Conservation (phyloP, 177 flowering plant genomes). For the Vitis hybrid region DNA sequence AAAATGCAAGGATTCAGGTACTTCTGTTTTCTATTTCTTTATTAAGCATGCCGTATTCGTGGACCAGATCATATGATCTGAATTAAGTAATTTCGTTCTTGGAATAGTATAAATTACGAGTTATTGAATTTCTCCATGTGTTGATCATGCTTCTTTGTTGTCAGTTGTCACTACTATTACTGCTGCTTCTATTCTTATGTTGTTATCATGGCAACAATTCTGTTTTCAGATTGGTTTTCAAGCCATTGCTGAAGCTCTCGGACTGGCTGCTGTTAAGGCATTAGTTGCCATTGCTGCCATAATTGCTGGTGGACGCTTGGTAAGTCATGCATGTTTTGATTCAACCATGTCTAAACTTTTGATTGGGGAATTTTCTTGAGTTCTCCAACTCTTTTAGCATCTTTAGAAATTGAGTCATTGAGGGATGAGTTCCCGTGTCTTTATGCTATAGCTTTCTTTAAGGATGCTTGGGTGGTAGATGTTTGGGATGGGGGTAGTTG, state of each 20-base stretch:
- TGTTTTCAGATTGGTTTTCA: constrained; percentile 84
- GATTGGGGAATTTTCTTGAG: background rate
- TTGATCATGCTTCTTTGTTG: background rate
- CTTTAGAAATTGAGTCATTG: no score
- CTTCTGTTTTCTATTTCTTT: background rate
- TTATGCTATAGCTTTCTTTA: no score
- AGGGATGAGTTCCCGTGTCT: no score
- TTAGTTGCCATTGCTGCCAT: constrained; percentile 92
- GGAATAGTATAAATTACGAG: background rate
- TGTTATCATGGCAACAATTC: background rate
- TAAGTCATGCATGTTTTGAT: constrained; percentile 26
- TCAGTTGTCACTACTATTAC: background rate
- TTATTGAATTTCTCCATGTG: background rate
- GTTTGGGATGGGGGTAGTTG: no score
- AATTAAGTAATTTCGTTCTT: background rate
- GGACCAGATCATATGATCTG: background rate
- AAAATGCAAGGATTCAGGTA: no score
- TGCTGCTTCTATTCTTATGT: background rate
- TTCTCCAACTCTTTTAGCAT: background rate
- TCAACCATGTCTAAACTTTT: background rate
- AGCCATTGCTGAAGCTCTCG: constrained; percentile 99
- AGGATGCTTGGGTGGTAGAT: no score
- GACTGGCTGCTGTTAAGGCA: constrained; percentile 97
- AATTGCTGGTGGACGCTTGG: constrained; percentile 98
- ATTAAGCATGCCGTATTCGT: background rate